Percentiles rank a stretch among this genome's conserved stretches.
Conservation (phyloP, 345 rosid species). For the Eucalyptus pauciflora region DNA sequence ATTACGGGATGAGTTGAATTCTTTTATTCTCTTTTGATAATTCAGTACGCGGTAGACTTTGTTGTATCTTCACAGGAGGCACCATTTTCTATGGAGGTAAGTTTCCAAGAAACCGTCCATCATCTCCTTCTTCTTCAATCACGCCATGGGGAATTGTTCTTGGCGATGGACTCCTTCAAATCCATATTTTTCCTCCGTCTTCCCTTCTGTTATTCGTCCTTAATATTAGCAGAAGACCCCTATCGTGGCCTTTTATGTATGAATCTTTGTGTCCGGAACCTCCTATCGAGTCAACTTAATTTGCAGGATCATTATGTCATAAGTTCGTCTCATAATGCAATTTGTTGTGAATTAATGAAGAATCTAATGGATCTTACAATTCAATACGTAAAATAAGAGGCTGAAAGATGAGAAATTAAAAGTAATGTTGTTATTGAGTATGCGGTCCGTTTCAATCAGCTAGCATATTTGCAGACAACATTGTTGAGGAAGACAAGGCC, state of each 20-base stretch:
- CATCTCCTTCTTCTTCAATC: neutral
- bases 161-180: neutral
- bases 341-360: no score
- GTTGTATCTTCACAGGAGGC: neutral
- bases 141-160: neutral
- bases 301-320: no score
- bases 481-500: neutral
- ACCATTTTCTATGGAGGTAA: neutral
- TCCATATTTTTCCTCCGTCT: neutral
- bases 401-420: neutral
- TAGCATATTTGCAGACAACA: neutral
- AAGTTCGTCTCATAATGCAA: no score
- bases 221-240: neutral
- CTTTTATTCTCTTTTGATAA: neutral
- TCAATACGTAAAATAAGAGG: neutral
- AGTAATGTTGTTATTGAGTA: neutral
- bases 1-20: neutral
- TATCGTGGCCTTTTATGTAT: neutral
- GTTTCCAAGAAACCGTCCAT: neutral
- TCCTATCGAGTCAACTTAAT: no score
- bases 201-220: neutral
- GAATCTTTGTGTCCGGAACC: no score
- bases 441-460: neutral
- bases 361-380: no score
- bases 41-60: neutral